Conservation (phyloP, 169 alveolate species). For the Plasmodium chabaudi region DNA sequence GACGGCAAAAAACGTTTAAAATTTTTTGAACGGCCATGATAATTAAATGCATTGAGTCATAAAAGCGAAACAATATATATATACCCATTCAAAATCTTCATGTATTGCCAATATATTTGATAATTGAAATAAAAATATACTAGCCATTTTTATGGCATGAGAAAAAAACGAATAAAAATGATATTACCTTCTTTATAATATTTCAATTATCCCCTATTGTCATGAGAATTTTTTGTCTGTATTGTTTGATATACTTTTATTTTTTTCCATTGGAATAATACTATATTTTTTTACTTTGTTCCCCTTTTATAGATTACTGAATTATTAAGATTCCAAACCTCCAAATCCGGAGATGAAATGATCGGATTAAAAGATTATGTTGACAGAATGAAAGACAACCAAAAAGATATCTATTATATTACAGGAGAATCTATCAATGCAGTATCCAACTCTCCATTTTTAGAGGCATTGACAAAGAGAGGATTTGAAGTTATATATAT, state of each 20-base stretch:
- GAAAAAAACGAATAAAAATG: no score
- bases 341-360: slow-evolving; percentile 99
- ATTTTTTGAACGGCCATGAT: slow-evolving; percentile 24
- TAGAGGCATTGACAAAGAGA: slow-evolving; percentile 97
- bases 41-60: slow-evolving; percentile 75
- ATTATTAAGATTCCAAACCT: slow-evolving; percentile 97
- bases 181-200: no score
- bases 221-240: not conserved
- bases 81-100: no score
- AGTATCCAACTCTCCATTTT: slow-evolving; percentile 98
- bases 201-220: not conserved
- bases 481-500: slow-evolving; percentile 98
- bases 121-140: no score
- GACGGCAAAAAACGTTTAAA: slow-evolving; percentile 33
- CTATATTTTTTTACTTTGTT: not conserved
- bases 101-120: no score
- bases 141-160: no score
- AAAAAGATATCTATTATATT: slow-evolving; percentile 98
- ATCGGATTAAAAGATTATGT: slow-evolving; percentile 98
- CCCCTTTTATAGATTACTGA: slow-evolving; percentile 91
- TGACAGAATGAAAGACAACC: slow-evolving; percentile 99
- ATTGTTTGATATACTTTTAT: no score
- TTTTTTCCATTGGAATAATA: no score
- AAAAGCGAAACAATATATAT: slow-evolving; percentile 28
- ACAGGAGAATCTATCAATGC: slow-evolving; percentile 98